phyloP scores from a whole-genome alignment of 2,329 filamentous ascomycete genomes.

The Alternaria panax region DNA sequence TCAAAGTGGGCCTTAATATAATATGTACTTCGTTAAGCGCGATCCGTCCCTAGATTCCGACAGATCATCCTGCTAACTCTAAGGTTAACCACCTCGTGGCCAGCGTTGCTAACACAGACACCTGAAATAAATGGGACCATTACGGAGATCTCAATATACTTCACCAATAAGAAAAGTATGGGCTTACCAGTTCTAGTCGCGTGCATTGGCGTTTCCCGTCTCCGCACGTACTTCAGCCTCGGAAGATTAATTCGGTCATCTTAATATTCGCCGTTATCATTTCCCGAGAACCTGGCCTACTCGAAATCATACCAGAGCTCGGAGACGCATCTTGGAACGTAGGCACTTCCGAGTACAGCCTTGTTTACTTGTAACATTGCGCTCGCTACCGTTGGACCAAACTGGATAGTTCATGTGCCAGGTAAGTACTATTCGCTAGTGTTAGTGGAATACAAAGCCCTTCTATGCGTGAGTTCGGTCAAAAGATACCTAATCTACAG shows the following conservation, averaged over 20 bases:
- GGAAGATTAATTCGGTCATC: constrained; percentile 9
- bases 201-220: constrained; percentile 6
- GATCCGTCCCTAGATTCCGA: constrained; percentile 17
- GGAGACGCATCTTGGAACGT: neutral
- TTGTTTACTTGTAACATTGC: neutral
- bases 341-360: neutral
- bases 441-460: neutral
- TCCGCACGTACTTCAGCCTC: constrained; percentile 13
- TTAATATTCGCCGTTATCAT: constrained; percentile 7
- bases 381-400: neutral
- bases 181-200: constrained; percentile 1
- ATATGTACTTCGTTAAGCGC: constrained; percentile 5
- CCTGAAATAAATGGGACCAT: constrained; percentile 6
- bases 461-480: neutral
- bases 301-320: neutral
- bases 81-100: neutral
- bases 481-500: neutral
- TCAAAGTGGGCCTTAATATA: constrained; percentile 12
- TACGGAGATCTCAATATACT: constrained; percentile 8
- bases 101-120: neutral
- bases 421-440: neutral
- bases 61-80: neutral
- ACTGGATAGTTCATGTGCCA: neutral
- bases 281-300: neutral
- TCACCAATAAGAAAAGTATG: constrained; percentile 2